Conservation (phyloP, 2,329 filamentous ascomycete species). For the Beauveria bassiana region DNA sequence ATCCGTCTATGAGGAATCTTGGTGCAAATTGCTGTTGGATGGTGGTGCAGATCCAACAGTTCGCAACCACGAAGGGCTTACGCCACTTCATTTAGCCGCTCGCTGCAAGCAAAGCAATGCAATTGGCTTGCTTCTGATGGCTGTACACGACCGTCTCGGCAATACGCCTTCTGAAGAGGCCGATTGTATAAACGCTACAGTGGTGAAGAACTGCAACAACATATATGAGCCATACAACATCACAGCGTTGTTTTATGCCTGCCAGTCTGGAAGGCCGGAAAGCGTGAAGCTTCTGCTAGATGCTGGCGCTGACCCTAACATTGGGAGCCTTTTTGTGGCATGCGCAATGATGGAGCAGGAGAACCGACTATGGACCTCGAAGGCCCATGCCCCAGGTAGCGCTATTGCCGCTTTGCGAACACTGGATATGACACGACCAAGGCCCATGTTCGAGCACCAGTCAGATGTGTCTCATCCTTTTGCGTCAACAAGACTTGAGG, state of each 20-base stretch:
- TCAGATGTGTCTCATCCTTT: background rate
- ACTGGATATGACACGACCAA: background rate
- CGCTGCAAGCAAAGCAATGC: slow-evolving; percentile 25
- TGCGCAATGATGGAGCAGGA: slow-evolving; percentile 16
- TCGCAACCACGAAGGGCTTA: slow-evolving; percentile 26
- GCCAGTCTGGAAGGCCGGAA: slow-evolving; percentile 19
- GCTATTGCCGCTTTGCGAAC: background rate
- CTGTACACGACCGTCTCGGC: background rate
- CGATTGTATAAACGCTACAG: background rate
- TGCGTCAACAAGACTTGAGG: background rate
- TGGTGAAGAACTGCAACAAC: background rate
- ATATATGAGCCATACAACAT: background rate
- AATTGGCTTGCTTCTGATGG: slow-evolving; percentile 22
- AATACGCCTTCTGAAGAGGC: background rate
- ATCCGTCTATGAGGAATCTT: background rate
- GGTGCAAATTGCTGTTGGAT: slow-evolving; percentile 22
- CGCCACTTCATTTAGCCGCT: slow-evolving; percentile 32
- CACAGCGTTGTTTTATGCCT: slow-evolving; percentile 21
- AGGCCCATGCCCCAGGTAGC: background rate
- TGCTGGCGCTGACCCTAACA: slow-evolving; percentile 17
- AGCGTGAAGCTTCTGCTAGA: slow-evolving; percentile 20
- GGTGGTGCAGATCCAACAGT: slow-evolving; percentile 27
- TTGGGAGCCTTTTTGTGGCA: slow-evolving; percentile 13
- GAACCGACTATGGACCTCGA: slow-evolving; percentile 2
- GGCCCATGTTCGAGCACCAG: background rate